phyloP scores from a whole-genome alignment of 1,284 basidiomycete species.

The Sanghuangporus baumii region DNA sequence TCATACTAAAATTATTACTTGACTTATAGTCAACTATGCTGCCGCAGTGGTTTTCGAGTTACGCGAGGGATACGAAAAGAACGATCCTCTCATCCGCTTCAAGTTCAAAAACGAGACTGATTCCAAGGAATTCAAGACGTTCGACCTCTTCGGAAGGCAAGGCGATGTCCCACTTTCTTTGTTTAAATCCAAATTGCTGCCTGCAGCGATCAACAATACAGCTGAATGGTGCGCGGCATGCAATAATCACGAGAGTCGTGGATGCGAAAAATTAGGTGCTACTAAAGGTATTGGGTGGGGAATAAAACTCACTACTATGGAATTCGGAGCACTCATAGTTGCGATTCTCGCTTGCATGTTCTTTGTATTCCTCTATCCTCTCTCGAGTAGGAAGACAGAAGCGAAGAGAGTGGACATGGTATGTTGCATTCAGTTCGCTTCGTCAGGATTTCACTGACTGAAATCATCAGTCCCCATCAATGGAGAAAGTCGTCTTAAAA shows the following conservation, averaged over 20 bases:
- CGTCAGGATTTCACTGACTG: no score
- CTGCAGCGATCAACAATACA: constrained; percentile 45
- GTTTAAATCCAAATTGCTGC: constrained; percentile 43
- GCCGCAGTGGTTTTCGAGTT: constrained; percentile 38
- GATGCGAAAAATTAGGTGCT: constrained; percentile 36
- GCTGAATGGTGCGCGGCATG: constrained; percentile 56
- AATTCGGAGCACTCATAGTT: constrained; percentile 38
- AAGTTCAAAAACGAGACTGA: constrained; percentile 54
- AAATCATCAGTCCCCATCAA: no score
- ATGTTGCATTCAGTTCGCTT: neutral
- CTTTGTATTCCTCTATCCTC: constrained; percentile 39
- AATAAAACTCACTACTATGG: constrained; percentile 58
- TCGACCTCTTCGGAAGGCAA: constrained; percentile 25
- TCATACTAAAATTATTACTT: neutral
- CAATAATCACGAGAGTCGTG: constrained; percentile 47
- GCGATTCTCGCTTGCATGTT: constrained; percentile 38
- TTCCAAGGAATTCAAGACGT: constrained; percentile 26
- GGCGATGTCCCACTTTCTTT: constrained; percentile 49
- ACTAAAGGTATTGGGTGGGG: constrained; percentile 33
- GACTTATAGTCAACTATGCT: constrained; percentile 39
- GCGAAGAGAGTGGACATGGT: neutral
- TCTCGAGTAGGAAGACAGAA: constrained; percentile 20
- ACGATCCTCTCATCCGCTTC: constrained; percentile 43
- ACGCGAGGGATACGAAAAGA: constrained; percentile 23
- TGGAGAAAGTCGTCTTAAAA: no score